Conservation (phyloP, 2,329 filamentous ascomycete genomes). For the Fusarium siculi region DNA sequence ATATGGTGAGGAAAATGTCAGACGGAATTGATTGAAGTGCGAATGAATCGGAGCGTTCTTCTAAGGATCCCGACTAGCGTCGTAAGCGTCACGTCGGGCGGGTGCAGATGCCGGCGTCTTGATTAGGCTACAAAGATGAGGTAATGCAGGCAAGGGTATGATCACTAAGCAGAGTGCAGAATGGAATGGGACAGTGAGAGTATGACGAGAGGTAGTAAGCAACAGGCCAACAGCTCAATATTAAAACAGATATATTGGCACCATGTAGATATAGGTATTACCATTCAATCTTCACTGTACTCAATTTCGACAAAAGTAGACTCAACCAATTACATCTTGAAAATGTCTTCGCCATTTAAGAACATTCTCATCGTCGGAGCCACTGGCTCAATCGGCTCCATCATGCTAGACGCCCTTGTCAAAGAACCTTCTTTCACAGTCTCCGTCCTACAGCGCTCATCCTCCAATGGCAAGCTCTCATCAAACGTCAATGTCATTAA, state of each 20-base stretch:
- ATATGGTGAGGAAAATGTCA: background rate
- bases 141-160: background rate
- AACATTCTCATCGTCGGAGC: background rate
- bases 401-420: background rate
- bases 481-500: background rate
- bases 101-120: background rate
- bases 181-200: background rate
- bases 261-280: fast-evolving
- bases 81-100: background rate
- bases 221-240: fast-evolving
- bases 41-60: background rate
- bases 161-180: background rate
- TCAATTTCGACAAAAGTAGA: too few species aligned
- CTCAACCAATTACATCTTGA: fast-evolving
- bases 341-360: constrained; percentile 2
- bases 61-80: background rate
- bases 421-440: constrained; percentile 1
- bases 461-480: background rate
- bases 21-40: too few species aligned
- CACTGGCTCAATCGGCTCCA: background rate
- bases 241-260: background rate
- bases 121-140: background rate
- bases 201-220: background rate
- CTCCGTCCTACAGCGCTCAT: background rate
- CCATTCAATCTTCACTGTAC: fast-evolving